Conservation (phyloP, 768 basidiomycete genomes). For the Pisolithus orientalis region DNA sequence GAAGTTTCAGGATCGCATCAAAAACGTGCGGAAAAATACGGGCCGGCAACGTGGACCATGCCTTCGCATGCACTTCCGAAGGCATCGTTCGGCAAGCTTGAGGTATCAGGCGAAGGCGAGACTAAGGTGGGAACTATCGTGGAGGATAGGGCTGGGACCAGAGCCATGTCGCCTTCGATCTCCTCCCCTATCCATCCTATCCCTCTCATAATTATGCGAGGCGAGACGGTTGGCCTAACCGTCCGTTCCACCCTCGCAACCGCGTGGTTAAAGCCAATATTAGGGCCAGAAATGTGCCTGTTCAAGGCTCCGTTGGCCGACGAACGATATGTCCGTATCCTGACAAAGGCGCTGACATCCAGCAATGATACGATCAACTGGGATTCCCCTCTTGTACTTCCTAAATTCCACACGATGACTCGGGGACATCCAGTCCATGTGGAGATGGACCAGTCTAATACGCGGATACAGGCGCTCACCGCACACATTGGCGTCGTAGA, state of each 20-base stretch:
- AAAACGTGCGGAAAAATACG: conserved; percentile 12
- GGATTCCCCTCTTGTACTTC: background rate
- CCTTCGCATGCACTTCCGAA: conserved; percentile 13
- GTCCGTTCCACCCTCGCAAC: conserved; percentile 10
- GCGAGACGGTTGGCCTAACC: conserved; percentile 14
- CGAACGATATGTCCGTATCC: conserved; percentile 17
- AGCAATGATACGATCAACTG: background rate
- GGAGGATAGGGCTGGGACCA: conserved; percentile 13
- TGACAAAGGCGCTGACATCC: conserved; percentile 14
- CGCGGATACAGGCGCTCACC: conserved; percentile 13
- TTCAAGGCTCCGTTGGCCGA: conserved; percentile 16
- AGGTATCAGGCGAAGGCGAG: conserved; percentile 11
- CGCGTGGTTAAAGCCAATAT: background rate
- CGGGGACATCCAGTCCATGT: conserved; percentile 10
- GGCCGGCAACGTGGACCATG: conserved; percentile 8
- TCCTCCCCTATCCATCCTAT: conserved; percentile 17
- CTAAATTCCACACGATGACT: conserved; percentile 5
- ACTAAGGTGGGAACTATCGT: conserved; percentile 12
- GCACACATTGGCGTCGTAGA: conserved; percentile 18
- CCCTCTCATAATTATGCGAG: conserved; percentile 9
- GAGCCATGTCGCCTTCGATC: conserved; percentile 14
- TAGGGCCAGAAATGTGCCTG: conserved; percentile 6
- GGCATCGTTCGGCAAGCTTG: conserved; percentile 15
- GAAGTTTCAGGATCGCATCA: conserved; percentile 15
- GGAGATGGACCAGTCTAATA: conserved; percentile 12